Evolutionary conservation across 176 grass and related monocot species (phyloP).

Genomic region (Neostapfia colusana): DNA sequence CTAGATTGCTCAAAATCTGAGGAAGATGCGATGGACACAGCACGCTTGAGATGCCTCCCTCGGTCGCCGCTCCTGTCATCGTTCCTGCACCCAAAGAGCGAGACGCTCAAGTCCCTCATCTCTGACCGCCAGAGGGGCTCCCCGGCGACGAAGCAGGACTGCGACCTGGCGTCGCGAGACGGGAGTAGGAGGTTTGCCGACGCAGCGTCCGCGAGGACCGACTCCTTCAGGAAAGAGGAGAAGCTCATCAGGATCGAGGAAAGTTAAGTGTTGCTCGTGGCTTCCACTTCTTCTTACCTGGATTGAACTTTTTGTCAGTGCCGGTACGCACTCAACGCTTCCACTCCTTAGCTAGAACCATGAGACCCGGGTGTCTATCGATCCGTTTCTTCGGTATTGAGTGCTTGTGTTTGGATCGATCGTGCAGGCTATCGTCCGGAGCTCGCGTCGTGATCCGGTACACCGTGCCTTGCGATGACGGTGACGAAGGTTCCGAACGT

Average conservation of each 20-base stretch:
- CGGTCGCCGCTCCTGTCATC: constrained; percentile 64
- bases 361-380: background rate
- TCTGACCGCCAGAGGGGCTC: constrained; percentile 74
- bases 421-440: constrained; percentile 76
- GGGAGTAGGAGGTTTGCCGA: constrained; percentile 55
- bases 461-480: constrained; percentile 57
- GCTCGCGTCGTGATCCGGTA: constrained; percentile 83
- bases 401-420: background rate
- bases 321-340: constrained; percentile 48
- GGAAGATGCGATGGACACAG: constrained; percentile 43
- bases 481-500: constrained; percentile 41
- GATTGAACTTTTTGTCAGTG: constrained; percentile 45
- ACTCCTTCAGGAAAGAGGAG: constrained; percentile 79
- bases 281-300: constrained; percentile 41
- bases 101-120: constrained; percentile 52
- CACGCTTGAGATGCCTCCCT: constrained; percentile 62
- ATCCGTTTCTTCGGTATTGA: constrained; percentile 30
- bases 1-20: constrained; percentile 45
- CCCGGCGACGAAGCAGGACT: constrained; percentile 41
- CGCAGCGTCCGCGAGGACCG: constrained; percentile 24
- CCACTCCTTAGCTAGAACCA: background rate
- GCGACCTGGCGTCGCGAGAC: constrained; percentile 29
- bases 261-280: constrained; percentile 70
- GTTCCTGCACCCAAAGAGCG: constrained; percentile 48
- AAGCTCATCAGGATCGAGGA: constrained; percentile 83